Evolutionary conservation across 2,329 filamentous ascomycete species (phyloP).

Genomic region (Pseudogymnoascus sp.): DNA sequence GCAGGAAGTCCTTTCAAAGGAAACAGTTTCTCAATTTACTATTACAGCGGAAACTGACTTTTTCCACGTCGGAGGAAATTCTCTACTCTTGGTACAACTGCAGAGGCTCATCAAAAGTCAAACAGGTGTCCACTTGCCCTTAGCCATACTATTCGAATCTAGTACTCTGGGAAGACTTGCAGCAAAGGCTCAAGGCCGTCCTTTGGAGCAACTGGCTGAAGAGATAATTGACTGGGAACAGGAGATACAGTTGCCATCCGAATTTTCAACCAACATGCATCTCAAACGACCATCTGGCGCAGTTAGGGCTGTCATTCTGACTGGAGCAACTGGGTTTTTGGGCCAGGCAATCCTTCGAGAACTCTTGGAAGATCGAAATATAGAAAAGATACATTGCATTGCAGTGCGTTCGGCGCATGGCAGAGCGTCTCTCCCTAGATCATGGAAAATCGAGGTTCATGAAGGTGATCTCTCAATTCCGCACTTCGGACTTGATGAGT

Average conservation of each 20-base stretch:
- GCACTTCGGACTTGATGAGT: constrained; percentile 33
- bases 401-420: constrained; percentile 28
- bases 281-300: not conserved
- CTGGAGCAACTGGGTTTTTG: constrained; percentile 37
- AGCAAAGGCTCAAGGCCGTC: not conserved
- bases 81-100: constrained; percentile 13
- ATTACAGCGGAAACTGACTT: constrained; percentile 13
- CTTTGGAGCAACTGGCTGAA: not conserved
- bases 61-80: constrained; percentile 17
- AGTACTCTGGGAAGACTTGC: constrained; percentile 33
- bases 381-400: constrained; percentile 38
- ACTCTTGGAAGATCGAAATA: constrained; percentile 27
- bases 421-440: not conserved
- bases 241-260: constrained; percentile 27
- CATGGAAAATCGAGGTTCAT: constrained; percentile 25
- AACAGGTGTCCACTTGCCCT: constrained; percentile 15
- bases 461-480: constrained; percentile 32
- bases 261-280: not conserved
- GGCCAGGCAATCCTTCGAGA: constrained; percentile 32
- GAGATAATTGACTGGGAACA: constrained; percentile 33
- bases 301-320: constrained; percentile 27
- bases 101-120: not conserved
- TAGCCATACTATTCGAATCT: constrained; percentile 32
- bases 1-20: constrained; percentile 11
- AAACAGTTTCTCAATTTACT: not conserved